Evolutionary conservation across 768 basidiomycete species (phyloP), one percentile per base, ranked within the genome.

Genomic region (Imleria badia): DNA sequence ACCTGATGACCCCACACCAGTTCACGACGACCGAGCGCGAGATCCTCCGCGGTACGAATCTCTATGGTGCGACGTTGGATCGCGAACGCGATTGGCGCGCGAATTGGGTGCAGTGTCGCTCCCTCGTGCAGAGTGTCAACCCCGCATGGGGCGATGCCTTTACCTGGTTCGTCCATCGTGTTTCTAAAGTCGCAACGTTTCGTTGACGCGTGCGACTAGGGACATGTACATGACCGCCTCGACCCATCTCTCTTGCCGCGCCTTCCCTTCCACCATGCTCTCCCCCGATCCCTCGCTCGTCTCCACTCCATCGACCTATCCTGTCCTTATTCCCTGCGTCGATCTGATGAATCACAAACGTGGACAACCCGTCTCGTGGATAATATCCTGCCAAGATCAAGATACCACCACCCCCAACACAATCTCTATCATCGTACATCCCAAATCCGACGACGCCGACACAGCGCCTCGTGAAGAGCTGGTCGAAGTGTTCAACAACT

Each of bases 311-410:
- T 70, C 77, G 9, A 82, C 86, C 0, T 78, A 87, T 58, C 91
- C 94, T 1, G 77, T 97, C 12, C 81, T 98, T 31, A 77, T 98
- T 36, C 95, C 96, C 0, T 91, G 91, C 1, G 75, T 95, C 29
- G 95, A 98, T 71, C 74, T 85, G 6, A 75, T 96, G 46, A 97
- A 98, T 65, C 95, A 97, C 66, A 81, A 82, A 19, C 86, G 91
- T 4, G 86, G 77, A 0, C 81, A 88, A 38, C 85, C 88, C 2
- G 88, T 96, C 30, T 87, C 91, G 0, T 98, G 95, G 95, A 67
- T 85, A 12, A 79, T 89, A 31, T 75, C 76, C 42, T 69, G 73
- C 60, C 71, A 75, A 29, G 23, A 38, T 3, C 33, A 23, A 30
- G 39, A 29, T 3, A 8, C 20, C 26, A 35, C 29, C 19, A 12